Percentiles rank a stretch among this genome's conserved stretches.
phyloP scores from a whole-genome alignment of 192 early-diverging fungal genomes.

The Cetraspora pellucida region DNA sequence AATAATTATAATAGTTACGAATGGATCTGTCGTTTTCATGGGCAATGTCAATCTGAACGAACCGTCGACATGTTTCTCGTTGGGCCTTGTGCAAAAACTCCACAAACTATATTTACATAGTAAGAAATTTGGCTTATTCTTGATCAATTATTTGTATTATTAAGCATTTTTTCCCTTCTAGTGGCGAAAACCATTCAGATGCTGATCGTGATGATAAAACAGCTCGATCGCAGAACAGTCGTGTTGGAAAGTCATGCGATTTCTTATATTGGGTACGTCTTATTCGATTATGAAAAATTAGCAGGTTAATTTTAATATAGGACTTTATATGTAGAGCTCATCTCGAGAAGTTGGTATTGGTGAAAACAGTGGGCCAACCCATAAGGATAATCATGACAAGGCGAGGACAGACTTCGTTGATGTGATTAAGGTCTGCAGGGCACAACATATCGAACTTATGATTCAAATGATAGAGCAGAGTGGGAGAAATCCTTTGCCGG shows the following conservation, averaged over 20 bases:
- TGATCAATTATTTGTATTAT: slow-evolving; percentile 1
- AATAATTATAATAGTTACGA: slow-evolving; percentile 16
- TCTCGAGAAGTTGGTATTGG: slow-evolving; percentile 27
- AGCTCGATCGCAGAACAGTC: not conserved
- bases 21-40: slow-evolving; percentile 17
- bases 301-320: not conserved
- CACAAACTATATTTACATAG: slow-evolving; percentile 2
- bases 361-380: slow-evolving; percentile 26
- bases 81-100: slow-evolving; percentile 25
- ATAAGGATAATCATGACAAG: slow-evolving; percentile 35
- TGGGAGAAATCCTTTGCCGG: slow-evolving; percentile 18
- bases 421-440: slow-evolving; percentile 6
- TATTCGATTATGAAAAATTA: slow-evolving; percentile 14
- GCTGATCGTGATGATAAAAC: slow-evolving; percentile 30
- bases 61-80: slow-evolving; percentile 27
- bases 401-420: slow-evolving; percentile 14
- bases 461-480: slow-evolving; percentile 12
- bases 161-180: slow-evolving; percentile 22
- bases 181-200: slow-evolving; percentile 33
- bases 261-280: slow-evolving; percentile 31
- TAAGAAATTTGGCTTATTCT: slow-evolving; percentile 15
- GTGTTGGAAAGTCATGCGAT: slow-evolving; percentile 26
- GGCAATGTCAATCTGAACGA: slow-evolving; percentile 26
- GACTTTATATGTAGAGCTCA: slow-evolving; percentile 16
- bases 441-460: slow-evolving; percentile 6